Evolutionary conservation across 2,329 filamentous ascomycete species (phyloP), one percentile per base, ranked within the genome.

Genomic region (Alternaria panax): DNA sequence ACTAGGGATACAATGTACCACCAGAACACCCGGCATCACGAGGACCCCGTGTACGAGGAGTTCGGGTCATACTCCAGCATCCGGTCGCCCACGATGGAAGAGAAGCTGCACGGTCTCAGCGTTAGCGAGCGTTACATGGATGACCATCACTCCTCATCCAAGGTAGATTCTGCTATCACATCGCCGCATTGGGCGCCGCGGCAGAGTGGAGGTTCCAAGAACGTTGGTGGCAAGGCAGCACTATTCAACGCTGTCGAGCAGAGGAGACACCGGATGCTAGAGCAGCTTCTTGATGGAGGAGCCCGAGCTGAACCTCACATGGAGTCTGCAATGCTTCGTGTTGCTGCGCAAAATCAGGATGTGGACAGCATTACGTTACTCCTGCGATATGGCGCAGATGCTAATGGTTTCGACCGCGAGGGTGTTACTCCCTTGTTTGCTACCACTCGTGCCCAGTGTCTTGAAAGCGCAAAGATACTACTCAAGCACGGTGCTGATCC

Each of bases 231-330:
- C 8, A 79, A 77, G 57, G 67, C 68, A 25, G 76, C 68, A 24
- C 62, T 82, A 76, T 16, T 82, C 81, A 84, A 86, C 22, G 87
- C 83, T 3, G 86, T 87, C 0, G 84, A 84, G 51, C 81, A 91
- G 5, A 81, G 89, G 64, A 88, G 89, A 75, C 90, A 90, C 61
- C 87, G 87, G 11, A 86, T 86, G 12, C 66, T 77, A 12, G 72
- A 75, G 51, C 72, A 77, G 46, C 59, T 77, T 12, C 65, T 77
- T 7, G 72, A 77, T 14, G 65, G 72, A n/a, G 74, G 74, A 11
- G 68, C 72, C 8, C 70, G 64, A 53, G 67, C 70, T 25, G 73
- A 77, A 50, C 58, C 67, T 8, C 63, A 63, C 7, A 64, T 72
- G 46, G 74, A 77, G 59, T 68, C 72, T n/a, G 60, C 62, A 20